A percentile compares a stretch with the other conserved stretches of the same genome.
Evolutionary conservation across 2,329 filamentous ascomycete species (phyloP).

Genomic region (Alternaria angustiovoidea): DNA sequence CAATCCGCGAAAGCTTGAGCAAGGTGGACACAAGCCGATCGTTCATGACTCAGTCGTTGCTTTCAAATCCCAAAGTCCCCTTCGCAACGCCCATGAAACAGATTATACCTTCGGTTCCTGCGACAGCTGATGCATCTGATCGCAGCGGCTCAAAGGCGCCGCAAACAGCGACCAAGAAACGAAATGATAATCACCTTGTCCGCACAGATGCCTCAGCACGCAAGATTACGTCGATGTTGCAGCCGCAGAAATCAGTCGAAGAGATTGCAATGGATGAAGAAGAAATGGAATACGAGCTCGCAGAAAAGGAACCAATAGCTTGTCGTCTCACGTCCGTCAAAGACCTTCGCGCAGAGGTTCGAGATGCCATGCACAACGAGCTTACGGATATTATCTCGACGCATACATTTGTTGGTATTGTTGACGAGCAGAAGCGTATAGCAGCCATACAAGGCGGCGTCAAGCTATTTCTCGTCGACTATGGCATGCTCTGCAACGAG

Average conservation of each 20-base stretch:
- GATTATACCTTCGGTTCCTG: slow-evolving; percentile 34
- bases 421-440: slow-evolving; percentile 85
- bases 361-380: slow-evolving; percentile 81
- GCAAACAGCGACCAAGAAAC: slow-evolving; percentile 47
- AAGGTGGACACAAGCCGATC: slow-evolving; percentile 92
- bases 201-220: slow-evolving; percentile 87
- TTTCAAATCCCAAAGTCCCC: slow-evolving; percentile 56
- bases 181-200: slow-evolving; percentile 86
- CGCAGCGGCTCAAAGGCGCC: slow-evolving; percentile 40
- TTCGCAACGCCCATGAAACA: slow-evolving; percentile 52
- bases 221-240: slow-evolving; percentile 97
- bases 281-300: slow-evolving; percentile 73
- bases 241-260: slow-evolving; percentile 57
- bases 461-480: slow-evolving; percentile 91
- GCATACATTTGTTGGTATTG: slow-evolving; percentile 92
- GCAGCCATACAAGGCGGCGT: slow-evolving; percentile 94
- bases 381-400: slow-evolving; percentile 86
- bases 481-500: slow-evolving; percentile 82
- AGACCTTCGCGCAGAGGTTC: slow-evolving; percentile 80
- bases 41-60: slow-evolving; percentile 90
- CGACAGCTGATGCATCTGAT: slow-evolving; percentile 32
- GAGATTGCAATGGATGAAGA: slow-evolving; percentile 51
- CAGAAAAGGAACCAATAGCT: slow-evolving; percentile 71
- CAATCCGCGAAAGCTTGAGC: slow-evolving; percentile 79
- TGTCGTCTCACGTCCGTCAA: slow-evolving; percentile 87